Percentiles rank a stretch among this genome's conserved stretches.
phyloP scores from a whole-genome alignment of 2,329 filamentous ascomycete genomes.

The Scortechinia acanthostroma region DNA sequence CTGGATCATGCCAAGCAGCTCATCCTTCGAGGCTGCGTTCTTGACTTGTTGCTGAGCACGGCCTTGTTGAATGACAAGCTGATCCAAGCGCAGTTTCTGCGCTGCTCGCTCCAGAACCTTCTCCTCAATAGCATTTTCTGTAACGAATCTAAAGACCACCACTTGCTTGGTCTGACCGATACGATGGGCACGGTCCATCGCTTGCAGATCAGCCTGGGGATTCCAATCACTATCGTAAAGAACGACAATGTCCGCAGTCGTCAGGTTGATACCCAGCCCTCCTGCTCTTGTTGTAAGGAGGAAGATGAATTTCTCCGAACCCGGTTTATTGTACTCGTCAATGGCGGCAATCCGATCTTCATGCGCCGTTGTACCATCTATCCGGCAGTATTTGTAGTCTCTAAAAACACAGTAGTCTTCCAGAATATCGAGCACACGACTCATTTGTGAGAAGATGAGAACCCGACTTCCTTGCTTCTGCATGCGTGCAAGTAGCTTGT shows the following conservation, averaged over 20 bases:
- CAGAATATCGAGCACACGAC: conserved; percentile 99
- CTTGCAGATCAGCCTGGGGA: conserved; percentile 96
- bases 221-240: conserved; percentile 99
- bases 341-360: conserved; percentile 92
- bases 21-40: conserved; percentile 88
- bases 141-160: conserved; percentile 89
- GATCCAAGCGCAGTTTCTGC: conserved; percentile 98
- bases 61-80: conserved; percentile 97
- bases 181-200: conserved; percentile 98
- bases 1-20: conserved; percentile 95
- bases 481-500: conserved; percentile 90
- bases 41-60: conserved; percentile 85
- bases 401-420: conserved; percentile 88
- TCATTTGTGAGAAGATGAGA: conserved; percentile 99
- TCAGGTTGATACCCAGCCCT: conserved; percentile 92
- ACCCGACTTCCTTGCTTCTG: conserved; percentile 84
- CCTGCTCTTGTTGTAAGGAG: conserved; percentile 95
- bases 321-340: conserved; percentile 78
- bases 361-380: conserved; percentile 94
- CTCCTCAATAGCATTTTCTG: conserved; percentile 93
- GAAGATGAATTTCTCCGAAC: conserved; percentile 95
- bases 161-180: conserved; percentile 99
- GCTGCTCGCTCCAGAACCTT: conserved; percentile 95
- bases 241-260: conserved; percentile 97
- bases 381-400: conserved; percentile 76